These are phyloP conservation scores for Coemansia sp. DNA, from an alignment of 192 early-diverging fungal species.

Conservation along the genomic window DNA sequence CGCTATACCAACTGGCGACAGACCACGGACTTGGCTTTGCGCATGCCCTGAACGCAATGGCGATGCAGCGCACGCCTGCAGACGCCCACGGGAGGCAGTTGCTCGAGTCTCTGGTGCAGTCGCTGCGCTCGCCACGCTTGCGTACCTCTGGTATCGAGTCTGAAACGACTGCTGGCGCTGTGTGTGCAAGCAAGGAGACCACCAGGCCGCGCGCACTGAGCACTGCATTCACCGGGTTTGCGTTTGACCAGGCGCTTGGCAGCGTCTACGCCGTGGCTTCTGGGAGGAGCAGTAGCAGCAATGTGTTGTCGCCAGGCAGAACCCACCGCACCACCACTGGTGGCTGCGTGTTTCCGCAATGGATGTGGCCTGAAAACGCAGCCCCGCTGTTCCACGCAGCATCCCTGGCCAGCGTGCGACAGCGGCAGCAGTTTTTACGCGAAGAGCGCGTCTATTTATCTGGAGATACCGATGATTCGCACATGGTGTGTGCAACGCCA, in stretches of 20 bases:
- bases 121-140: slow-evolving; percentile 16
- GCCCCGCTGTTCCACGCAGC: slow-evolving; percentile 26
- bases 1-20: slow-evolving; percentile 13
- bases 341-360: slow-evolving; percentile 20
- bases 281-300: too few species aligned
- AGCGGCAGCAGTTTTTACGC: background rate
- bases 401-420: slow-evolving; percentile 26
- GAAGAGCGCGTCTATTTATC: slow-evolving; percentile 18
- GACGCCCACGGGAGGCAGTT: background rate
- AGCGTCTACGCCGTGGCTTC: background rate
- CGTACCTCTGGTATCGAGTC: background rate
- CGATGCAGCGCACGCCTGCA: slow-evolving; percentile 3
- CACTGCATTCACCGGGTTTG: slow-evolving; percentile 35
- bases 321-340: background rate
- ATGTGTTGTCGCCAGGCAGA: background rate
- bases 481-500: slow-evolving; percentile 18
- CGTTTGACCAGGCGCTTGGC: slow-evolving; percentile 28
- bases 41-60: background rate
- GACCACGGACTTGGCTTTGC: slow-evolving; percentile 28
- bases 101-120: slow-evolving; percentile 17
- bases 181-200: background rate
- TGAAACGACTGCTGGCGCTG: background rate
- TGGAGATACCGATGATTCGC: background rate
- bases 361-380: slow-evolving; percentile 37
- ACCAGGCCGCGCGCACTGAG: background rate